Evolutionary conservation across 129 eudicot species (phyloP), one percentile per base, ranked within the genome.

Genomic region (Artemisia annua): DNA sequence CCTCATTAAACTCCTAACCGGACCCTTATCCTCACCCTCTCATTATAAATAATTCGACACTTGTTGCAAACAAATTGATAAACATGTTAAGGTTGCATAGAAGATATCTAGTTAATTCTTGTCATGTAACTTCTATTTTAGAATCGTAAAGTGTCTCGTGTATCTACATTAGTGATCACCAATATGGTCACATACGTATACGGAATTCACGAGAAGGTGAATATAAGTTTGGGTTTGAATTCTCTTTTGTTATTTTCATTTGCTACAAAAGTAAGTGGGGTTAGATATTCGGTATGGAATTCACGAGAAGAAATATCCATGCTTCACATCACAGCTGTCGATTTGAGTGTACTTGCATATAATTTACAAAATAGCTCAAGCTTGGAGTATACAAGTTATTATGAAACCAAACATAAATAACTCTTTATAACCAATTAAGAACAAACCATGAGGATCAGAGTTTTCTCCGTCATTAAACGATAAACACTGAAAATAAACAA

Each of bases 251-350:
- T 17, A 70, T 53, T 14, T 8, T 15, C 3, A 19, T 19, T 18
- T 14, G 10, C 24, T 3, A 10, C 49, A 73, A 15, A 19, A 52
- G 65, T 16, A n/a, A 22, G 71, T 75, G 71, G 72, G 54, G 56
- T 30, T 35, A 9, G 54, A 5, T 7, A 18, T 35, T 62, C 28
- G 39, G 14, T 58, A 24, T 22, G 5, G 1, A 20, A 58, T 48
- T 46, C 58, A 48, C 59, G 56, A 43, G 69, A 22, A 60, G 28
- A 26, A 60, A 39, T 24, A 24, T 18, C 76, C 76, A 56, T 59
- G 76, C 67, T 72, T 72, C 77, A 48, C 59, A 72, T 72, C 77
- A 48, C 59, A 72, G 57, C 48, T 72, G 69, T 60, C 59, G 48
- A 10, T 60, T 52, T 35, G 44, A 4, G 14, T 10, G 44, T 57